These are phyloP conservation scores for Singerocomus rubriflavus DNA, from an alignment of 1,284 basidiomycete species.

Conservation along the genomic window DNA sequence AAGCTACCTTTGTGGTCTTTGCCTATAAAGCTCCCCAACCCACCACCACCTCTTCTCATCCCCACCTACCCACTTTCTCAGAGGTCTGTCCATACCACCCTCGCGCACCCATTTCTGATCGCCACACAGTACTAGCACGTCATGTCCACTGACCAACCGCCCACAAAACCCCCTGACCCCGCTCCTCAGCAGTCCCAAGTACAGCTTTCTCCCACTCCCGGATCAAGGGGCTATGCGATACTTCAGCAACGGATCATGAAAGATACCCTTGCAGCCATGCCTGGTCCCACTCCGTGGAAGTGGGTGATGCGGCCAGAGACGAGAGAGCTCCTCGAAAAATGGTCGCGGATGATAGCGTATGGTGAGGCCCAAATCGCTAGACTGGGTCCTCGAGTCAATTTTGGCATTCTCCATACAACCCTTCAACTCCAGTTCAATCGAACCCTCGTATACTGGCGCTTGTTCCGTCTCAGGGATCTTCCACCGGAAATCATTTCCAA, in stretches of 20 bases:
- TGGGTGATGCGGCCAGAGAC: background rate
- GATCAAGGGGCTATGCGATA: slow-evolving; percentile 16
- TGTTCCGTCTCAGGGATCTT: slow-evolving; percentile 58
- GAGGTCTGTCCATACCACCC: slow-evolving; percentile 5
- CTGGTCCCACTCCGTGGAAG: slow-evolving; percentile 14
- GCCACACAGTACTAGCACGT: slow-evolving; percentile 4
- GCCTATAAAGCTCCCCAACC: slow-evolving; percentile 24
- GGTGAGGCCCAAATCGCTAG: slow-evolving; percentile 22
- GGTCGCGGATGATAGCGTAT: slow-evolving; percentile 15
- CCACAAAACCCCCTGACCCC: slow-evolving; percentile 10
- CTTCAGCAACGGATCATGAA: slow-evolving; percentile 20
- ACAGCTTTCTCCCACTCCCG: slow-evolving; percentile 17
- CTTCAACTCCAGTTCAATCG: slow-evolving; percentile 17
- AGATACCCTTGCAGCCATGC: slow-evolving; percentile 14
- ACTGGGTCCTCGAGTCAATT: slow-evolving; percentile 18
- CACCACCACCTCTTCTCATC: background rate
- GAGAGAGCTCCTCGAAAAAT: slow-evolving; percentile 9
- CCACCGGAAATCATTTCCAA: slow-evolving; percentile 60
- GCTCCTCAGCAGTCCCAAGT: background rate
- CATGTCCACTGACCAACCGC: slow-evolving; percentile 14
- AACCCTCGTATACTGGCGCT: slow-evolving; percentile 38
- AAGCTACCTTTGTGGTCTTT: slow-evolving; percentile 24
- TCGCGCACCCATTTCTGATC: background rate
- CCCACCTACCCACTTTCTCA: background rate
- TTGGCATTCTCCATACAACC: slow-evolving; percentile 11